A percentile compares a stretch with the other conserved stretches of the same genome.
These are phyloP conservation scores for Saccharomycopsis sp. DNA, from an alignment of 805 yeast genomes.

Conservation along the genomic window DNA sequence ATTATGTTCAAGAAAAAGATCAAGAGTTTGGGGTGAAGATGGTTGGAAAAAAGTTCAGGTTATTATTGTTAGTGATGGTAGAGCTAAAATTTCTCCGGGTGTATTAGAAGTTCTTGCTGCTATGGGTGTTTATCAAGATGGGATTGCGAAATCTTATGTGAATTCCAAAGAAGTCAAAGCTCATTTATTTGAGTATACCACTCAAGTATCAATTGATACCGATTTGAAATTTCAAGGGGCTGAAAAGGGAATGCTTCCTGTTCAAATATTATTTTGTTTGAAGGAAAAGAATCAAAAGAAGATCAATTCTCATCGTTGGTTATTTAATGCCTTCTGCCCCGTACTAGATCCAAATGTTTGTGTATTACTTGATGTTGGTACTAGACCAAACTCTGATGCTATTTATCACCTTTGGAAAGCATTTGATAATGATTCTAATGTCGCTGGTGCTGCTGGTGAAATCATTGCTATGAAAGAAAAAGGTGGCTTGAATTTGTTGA, in stretches of 20 bases:
- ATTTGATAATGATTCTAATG: slow-evolving; percentile 90
- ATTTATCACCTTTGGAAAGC: slow-evolving; percentile 96
- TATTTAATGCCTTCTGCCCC: slow-evolving; percentile 92
- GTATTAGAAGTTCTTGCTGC: slow-evolving; percentile 87
- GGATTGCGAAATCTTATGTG: slow-evolving; percentile 90
- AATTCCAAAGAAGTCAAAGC: slow-evolving; percentile 89
- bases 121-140: slow-evolving; percentile 95
- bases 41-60: slow-evolving; percentile 97
- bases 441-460: slow-evolving; percentile 99
- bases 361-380: slow-evolving; percentile 91
- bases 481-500: slow-evolving; percentile 70
- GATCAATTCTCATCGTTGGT: slow-evolving; percentile 96
- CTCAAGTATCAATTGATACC: slow-evolving; percentile 88
- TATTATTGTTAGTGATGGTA: slow-evolving; percentile 87
- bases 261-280: slow-evolving; percentile 85
- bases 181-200: slow-evolving; percentile 91
- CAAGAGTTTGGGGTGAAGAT: slow-evolving; percentile 90
- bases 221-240: slow-evolving; percentile 85
- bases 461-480: slow-evolving; percentile 93
- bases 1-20: slow-evolving; percentile 70
- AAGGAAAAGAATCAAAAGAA: slow-evolving; percentile 90
- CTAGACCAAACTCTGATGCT: slow-evolving; percentile 84
- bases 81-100: slow-evolving; percentile 79
- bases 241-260: slow-evolving; percentile 88
- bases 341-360: slow-evolving; percentile 86